These are phyloP conservation scores for Fusarium fracticaudum DNA, from an alignment of 2,329 filamentous ascomycete genomes.

Conservation along the genomic window DNA sequence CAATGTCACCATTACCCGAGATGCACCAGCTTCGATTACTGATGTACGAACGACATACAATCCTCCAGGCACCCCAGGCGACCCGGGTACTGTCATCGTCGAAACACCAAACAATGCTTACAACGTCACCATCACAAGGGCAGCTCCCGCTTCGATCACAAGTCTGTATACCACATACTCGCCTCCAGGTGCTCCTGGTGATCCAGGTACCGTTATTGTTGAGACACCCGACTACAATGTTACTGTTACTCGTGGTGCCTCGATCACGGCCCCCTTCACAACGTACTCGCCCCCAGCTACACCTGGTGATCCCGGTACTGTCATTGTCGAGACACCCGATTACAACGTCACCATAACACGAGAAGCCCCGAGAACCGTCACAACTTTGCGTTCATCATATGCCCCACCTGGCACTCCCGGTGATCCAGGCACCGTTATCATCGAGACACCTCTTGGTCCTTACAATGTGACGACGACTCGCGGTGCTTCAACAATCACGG, in stretches of 20 bases:
- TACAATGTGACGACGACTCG: conserved; percentile 20
- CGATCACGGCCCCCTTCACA: conserved; percentile 1
- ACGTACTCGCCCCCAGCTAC: conserved; percentile 17
- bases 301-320: conserved; percentile 17
- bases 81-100: conserved; percentile 19
- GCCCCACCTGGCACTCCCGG: conserved; percentile 4
- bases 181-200: conserved; percentile 13
- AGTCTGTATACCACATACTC: conserved; percentile 4
- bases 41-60: not conserved
- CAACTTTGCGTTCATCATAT: not conserved
- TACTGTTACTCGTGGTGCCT: conserved; percentile 15
- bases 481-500: conserved; percentile 15
- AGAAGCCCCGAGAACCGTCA: conserved; percentile 1
- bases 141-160: conserved; percentile 7
- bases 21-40: not conserved
- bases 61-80: conserved; percentile 9
- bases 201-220: conserved; percentile 23
- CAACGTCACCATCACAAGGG: conserved; percentile 20
- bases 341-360: conserved; percentile 18
- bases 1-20: conserved; percentile 18
- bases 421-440: conserved; percentile 12
- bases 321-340: conserved; percentile 22
- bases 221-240: conserved; percentile 24
- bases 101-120: conserved; percentile 21
- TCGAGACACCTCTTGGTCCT: conserved; percentile 14